Percentiles rank a stretch among this genome's conserved stretches.
phyloP scores from a whole-genome alignment of 805 yeast species.

The Priceomyces medius region DNA sequence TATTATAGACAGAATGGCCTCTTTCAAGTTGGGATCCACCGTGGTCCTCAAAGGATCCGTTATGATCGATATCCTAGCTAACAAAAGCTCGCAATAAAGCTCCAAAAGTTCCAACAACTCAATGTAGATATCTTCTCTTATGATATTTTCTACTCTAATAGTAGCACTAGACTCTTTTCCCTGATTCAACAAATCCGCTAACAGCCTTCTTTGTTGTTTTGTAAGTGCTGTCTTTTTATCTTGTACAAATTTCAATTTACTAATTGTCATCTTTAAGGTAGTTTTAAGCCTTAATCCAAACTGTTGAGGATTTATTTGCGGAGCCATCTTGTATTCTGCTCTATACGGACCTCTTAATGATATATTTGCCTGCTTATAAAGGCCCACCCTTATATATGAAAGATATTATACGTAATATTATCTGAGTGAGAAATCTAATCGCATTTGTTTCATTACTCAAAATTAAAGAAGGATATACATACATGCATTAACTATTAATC shows the following conservation, averaged over 20 bases:
- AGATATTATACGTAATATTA: too few species aligned
- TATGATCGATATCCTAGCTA: slow-evolving; percentile 70
- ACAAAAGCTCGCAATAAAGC: slow-evolving; percentile 74
- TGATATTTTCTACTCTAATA: slow-evolving; percentile 79
- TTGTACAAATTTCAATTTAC: slow-evolving; percentile 67
- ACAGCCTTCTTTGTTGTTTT: slow-evolving; percentile 66
- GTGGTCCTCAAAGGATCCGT: slow-evolving; percentile 40
- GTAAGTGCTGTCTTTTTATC: slow-evolving; percentile 73
- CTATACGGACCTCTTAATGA: too few species aligned
- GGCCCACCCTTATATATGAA: too few species aligned
- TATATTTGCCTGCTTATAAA: too few species aligned
- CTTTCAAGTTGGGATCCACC: slow-evolving; percentile 63
- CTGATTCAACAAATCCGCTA: slow-evolving; percentile 65
- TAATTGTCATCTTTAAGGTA: slow-evolving; percentile 64
- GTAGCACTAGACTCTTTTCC: slow-evolving; percentile 82
- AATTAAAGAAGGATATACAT: too few species aligned
- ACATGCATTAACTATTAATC: slow-evolving; percentile 2
- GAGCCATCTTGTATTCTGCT: neutral
- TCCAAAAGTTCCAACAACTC: slow-evolving; percentile 80
- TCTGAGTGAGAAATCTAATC: too few species aligned
- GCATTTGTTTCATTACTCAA: too few species aligned
- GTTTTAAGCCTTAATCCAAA: slow-evolving; percentile 40
- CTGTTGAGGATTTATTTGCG: slow-evolving; percentile 30
- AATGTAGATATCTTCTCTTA: slow-evolving; percentile 75
- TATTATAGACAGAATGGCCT: slow-evolving; percentile 69